These are phyloP conservation scores for Backusella morwellensis DNA, from an alignment of 192 early-diverging fungal genomes.

Conservation along the genomic window DNA sequence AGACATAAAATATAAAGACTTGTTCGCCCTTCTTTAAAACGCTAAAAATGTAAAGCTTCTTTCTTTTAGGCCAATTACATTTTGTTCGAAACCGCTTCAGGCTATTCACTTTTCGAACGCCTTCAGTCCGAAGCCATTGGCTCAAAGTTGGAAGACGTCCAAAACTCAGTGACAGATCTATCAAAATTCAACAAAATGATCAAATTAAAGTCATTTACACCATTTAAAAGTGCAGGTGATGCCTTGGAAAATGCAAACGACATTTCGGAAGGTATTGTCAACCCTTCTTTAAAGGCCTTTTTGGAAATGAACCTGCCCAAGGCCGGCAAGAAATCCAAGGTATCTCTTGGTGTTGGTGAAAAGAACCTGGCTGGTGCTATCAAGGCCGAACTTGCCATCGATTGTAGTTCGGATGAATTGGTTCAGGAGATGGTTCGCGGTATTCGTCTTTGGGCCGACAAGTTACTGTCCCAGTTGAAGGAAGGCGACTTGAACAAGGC, in stretches of 20 bases:
- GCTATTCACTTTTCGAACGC: conserved; percentile 95
- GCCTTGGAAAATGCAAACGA: conserved; percentile 98
- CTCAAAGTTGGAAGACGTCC: conserved; percentile 86
- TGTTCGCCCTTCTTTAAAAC: too few species aligned
- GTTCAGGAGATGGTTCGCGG: conserved; percentile 92
- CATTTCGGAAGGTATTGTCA: conserved; percentile 94
- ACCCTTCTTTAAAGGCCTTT: conserved; percentile 86
- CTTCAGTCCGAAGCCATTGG: conserved; percentile 93
- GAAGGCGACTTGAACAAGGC: conserved; percentile 89
- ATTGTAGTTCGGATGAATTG: conserved; percentile 79
- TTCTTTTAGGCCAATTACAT: conserved; percentile 55
- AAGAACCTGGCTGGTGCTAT: conserved; percentile 77
- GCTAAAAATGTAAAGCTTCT: too few species aligned
- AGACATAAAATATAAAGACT: too few species aligned
- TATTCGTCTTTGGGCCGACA: conserved; percentile 86
- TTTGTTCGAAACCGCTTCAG: conserved; percentile 92
- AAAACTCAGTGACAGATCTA: conserved; percentile 58
- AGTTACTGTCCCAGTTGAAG: conserved; percentile 87
- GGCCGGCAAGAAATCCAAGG: conserved; percentile 69
- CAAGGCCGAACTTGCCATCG: conserved; percentile 70
- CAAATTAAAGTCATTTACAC: conserved; percentile 86
- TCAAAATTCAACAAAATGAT: conserved; percentile 88
- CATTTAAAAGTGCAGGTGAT: conserved; percentile 94
- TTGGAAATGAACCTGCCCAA: conserved; percentile 93
- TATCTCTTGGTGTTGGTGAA: conserved; percentile 85